A percentile compares a stretch with the other conserved stretches of the same genome.
These are phyloP conservation scores for Xylaria sp. DNA, from an alignment of 495 filamentous ascomycete genomes.

Conservation along the genomic window DNA sequence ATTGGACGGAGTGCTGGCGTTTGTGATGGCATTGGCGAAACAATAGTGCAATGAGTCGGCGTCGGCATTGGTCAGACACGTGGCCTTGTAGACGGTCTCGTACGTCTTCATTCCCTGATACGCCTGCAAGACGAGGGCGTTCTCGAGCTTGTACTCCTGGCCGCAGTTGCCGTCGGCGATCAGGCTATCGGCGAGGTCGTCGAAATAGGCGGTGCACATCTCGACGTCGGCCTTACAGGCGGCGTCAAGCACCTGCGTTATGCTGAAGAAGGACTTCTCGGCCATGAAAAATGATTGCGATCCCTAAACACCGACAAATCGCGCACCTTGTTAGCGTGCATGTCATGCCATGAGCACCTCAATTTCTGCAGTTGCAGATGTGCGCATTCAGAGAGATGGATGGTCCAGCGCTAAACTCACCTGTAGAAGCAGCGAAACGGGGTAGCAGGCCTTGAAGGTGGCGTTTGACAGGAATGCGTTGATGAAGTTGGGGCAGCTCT, in stretches of 20 bases:
- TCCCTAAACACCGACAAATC: constrained; percentile 41
- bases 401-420: constrained; percentile 41
- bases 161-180: constrained; percentile 68
- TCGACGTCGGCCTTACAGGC: constrained; percentile 70
- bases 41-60: constrained; percentile 64
- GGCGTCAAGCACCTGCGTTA: constrained; percentile 73
- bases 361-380: not conserved
- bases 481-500: constrained; percentile 72
- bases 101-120: constrained; percentile 78
- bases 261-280: constrained; percentile 65
- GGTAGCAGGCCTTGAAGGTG: constrained; percentile 72
- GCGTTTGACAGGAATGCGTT: constrained; percentile 65
- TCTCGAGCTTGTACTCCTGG: constrained; percentile 67
- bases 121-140: constrained; percentile 74
- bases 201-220: constrained; percentile 66
- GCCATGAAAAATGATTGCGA: constrained; percentile 76
- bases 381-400: not conserved
- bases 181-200: constrained; percentile 64
- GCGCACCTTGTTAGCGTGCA: not conserved
- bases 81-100: constrained; percentile 75
- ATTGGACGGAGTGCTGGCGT: constrained; percentile 68
- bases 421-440: constrained; percentile 75
- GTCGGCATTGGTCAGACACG: constrained; percentile 67
- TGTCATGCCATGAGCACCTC: not conserved
- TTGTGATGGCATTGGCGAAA: constrained; percentile 86